Base-by-base conservation (phyloP, 306 rosid genomes). In the Pyrus communis region DNA sequence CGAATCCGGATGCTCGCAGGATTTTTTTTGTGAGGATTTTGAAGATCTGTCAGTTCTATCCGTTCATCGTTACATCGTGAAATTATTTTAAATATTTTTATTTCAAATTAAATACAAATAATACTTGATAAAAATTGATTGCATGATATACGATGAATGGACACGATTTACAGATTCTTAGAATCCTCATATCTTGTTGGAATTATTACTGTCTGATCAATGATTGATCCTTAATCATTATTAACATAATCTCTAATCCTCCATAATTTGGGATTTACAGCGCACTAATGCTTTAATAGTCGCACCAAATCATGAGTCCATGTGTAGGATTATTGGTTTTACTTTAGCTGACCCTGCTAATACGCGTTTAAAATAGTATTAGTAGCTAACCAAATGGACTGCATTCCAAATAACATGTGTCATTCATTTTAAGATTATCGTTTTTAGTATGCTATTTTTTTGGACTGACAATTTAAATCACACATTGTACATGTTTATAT, bases 11-110 rank as follows among this genome's bases (percentile, higher is more conserved):
- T 31, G 6, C 1, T 4, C 33, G 5, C 5, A 1, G 5, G 31
- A 30, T 31, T 4, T 25, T 25, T 2, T 25, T 25, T 25, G 27
- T 1, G 27, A 31, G 35, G 35, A 31, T 31, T 6, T 31, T 0
- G 0, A 0, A 0, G 33, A 0, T 4, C 33, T 5, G 4, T 30
- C 33, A 30, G 4, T 31, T 4, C 1, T 31, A 0, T 31, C 0
- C 5, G 33, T 31, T 31, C 33, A 31, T 31, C 0, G 5, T 31
- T 31, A 4, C 5, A 30, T 30, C 5, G 4, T 30, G 0, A 31
- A 31, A 33, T 33, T 33, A 33, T 33, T 33, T 33, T 33, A 33
- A 33, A 33, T 33, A 33, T 33, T 33, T 33, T 33, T 33, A 33
- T 31, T 31, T 31, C 7, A 31, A 31, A 31, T 31, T 31, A 31